Percentiles rank a stretch among this genome's conserved stretches.
phyloP scores from a whole-genome alignment of 2,329 filamentous ascomycete species.

The Penicillium sp. region DNA sequence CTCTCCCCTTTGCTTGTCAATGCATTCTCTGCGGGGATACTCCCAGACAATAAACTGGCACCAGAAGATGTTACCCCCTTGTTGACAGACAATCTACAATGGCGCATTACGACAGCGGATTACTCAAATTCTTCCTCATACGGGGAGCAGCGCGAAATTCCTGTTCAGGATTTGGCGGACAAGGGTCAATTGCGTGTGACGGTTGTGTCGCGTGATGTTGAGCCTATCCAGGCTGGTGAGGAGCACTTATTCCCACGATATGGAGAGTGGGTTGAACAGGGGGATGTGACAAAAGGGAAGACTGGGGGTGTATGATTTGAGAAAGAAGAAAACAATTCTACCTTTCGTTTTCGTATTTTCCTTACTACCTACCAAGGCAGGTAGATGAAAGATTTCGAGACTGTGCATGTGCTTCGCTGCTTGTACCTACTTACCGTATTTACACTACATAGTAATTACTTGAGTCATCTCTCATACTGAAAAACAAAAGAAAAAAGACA shows the following conservation, averaged over 20 bases:
- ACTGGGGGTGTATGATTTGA: constrained; percentile 5
- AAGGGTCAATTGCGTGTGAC: constrained; percentile 14
- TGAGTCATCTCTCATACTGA: too few relatives aligned
- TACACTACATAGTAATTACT: too few relatives aligned
- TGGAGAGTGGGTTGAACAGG: constrained; percentile 18
- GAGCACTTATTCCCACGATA: constrained; percentile 19
- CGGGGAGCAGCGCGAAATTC: constrained; percentile 13
- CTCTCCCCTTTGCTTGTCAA: constrained; percentile 19
- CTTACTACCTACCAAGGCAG: not conserved
- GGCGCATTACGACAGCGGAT: constrained; percentile 18
- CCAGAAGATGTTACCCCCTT: constrained; percentile 16
- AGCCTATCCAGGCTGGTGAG: constrained; percentile 14
- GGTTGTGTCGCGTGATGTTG: constrained; percentile 18
- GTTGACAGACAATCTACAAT: constrained; percentile 18
- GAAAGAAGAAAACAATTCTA: not conserved
- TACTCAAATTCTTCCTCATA: not conserved
- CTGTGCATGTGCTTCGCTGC: too few relatives aligned
- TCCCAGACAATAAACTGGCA: constrained; percentile 14
- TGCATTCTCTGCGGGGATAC: constrained; percentile 2
- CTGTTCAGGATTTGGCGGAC: constrained; percentile 16
- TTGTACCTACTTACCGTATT: too few relatives aligned
- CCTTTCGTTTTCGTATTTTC: not conserved
- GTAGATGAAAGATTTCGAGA: too few relatives aligned
- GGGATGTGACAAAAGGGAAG: constrained; percentile 13
- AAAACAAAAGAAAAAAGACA: too few relatives aligned